Base-by-base conservation (phyloP, 495 filamentous ascomycete species). In the Xylaria curta region DNA sequence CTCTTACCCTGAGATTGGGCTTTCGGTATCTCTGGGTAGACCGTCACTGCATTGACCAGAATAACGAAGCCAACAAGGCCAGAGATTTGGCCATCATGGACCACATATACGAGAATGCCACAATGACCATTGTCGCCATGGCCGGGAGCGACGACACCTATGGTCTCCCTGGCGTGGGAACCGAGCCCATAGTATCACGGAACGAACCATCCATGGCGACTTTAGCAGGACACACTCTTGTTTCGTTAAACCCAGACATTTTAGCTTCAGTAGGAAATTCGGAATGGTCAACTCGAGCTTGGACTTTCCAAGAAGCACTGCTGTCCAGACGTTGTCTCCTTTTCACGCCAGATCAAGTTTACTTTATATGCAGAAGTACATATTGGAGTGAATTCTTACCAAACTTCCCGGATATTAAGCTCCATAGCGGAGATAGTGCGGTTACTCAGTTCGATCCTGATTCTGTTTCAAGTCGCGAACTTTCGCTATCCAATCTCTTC, bases 51-150 rank as follows among this genome's bases (percentile, higher is more conserved):
- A 61, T 70, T 28, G 21, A 42, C 17, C 61, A 64, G 40, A 21
- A 49, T 1, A 38, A 60, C 10, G 58, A 38, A 60, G 58, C 17
- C 31, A 60, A 38, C 3, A 60, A 60, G 58, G 58, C 58, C 6
- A 60, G 58, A 13, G 58, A 60, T 0, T 1, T 60, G 58, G 58
- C 31, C 19, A 21, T 21, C 13, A 82, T 82, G 78, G 76, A 79
- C 54, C 7, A 44, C 2, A 79, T 82, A 15, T 82, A 82, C 54
- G 46, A 63, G 19, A 60, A 42, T 15, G 74, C 71, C 10, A 36
- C 36, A 0, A 28, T 79, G 12, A 82, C 80, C n/a, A 76, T 82
- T n/a, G 64, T 82, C 21, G 79, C 75, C 33, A 79, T 78, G 24
- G 73, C 72, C 33, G 79, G 81, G n/a, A 58, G 73, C 1, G 78